Percentiles rank a stretch among this genome's conserved stretches.
phyloP scores from a whole-genome alignment of 192 early-diverging fungal species.

The Linderina pennispora region DNA sequence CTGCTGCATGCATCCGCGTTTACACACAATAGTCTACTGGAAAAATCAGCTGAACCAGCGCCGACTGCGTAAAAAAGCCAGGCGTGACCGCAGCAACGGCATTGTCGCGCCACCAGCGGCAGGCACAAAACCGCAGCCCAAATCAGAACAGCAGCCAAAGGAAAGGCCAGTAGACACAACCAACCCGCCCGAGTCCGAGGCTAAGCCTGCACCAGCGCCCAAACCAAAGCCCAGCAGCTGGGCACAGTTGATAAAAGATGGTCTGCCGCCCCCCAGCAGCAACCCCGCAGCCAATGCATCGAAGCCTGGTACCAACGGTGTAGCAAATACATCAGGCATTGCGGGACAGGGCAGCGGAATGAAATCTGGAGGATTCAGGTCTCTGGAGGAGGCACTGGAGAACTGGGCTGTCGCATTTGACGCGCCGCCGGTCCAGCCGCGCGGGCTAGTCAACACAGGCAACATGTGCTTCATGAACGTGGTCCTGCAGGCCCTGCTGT shows the following conservation, averaged over 20 bases:
- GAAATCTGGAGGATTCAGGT: slow-evolving; percentile 7
- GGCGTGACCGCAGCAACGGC: too few relatives aligned
- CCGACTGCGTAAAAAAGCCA: too few relatives aligned
- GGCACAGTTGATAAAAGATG: slow-evolving; percentile 24
- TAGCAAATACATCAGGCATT: slow-evolving; percentile 1
- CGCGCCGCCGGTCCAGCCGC: slow-evolving; percentile 59
- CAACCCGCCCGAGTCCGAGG: too few relatives aligned
- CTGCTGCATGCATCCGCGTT: too few relatives aligned
- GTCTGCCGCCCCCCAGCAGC: too few relatives aligned
- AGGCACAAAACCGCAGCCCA: slow-evolving; percentile 1
- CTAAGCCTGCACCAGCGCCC: slow-evolving; percentile 1
- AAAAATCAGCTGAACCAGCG: slow-evolving; percentile 12
- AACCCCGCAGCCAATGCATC: not conserved
- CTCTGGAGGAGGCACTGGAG: slow-evolving; percentile 29
- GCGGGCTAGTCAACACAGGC: slow-evolving; percentile 92
- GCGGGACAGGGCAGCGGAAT: not conserved
- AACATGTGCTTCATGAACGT: slow-evolving; percentile 99
- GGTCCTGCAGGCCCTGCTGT: slow-evolving; percentile 87
- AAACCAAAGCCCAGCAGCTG: slow-evolving; percentile 30
- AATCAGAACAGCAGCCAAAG: too few relatives aligned
- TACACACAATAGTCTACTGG: slow-evolving; percentile 37
- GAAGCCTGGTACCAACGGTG: not conserved
- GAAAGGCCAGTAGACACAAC: too few relatives aligned
- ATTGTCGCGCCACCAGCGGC: too few relatives aligned
- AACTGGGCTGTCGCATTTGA: slow-evolving; percentile 17